Evolutionary conservation across 2,329 filamentous ascomycete species (phyloP).

Genomic region (Ascomycota sp.): DNA sequence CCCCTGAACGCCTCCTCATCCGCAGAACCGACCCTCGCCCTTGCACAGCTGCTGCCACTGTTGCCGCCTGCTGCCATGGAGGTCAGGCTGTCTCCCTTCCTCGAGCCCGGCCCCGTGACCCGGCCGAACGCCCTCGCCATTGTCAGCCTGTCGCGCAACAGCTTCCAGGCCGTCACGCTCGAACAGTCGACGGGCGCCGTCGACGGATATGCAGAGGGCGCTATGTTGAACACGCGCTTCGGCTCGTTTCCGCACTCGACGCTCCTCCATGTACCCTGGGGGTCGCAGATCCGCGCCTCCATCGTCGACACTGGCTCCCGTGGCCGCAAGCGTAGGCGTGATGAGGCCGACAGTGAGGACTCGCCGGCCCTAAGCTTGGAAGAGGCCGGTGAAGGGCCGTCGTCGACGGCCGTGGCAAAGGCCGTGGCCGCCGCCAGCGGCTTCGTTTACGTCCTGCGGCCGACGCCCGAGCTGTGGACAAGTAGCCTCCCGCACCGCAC

Average conservation of each 20-base stretch:
- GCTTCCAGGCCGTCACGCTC: conserved; percentile 56
- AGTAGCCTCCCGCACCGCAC: conserved; percentile 61
- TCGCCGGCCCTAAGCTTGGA: conserved; percentile 14
- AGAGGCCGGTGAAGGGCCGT: conserved; percentile 10
- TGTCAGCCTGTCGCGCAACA: conserved; percentile 74
- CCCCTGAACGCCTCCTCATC: too few species aligned
- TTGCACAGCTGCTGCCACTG: too few species aligned
- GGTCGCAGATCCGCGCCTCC: conserved; percentile 76
- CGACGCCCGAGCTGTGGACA: conserved; percentile 70
- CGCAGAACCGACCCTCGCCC: too few species aligned
- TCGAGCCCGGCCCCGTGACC: conserved; percentile 46
- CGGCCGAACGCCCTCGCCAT: conserved; percentile 52
- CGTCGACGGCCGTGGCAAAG: conserved; percentile 21
- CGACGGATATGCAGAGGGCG: conserved; percentile 55
- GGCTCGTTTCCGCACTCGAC: conserved; percentile 76
- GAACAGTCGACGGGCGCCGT: conserved; percentile 38
- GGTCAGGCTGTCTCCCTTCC: conserved; percentile 69
- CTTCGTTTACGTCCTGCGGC: conserved; percentile 60
- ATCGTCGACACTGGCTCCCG: conserved; percentile 82
- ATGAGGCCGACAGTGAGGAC: conserved; percentile 21
- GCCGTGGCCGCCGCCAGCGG: conserved; percentile 38
- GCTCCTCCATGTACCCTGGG: conserved; percentile 64
- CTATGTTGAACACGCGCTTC: conserved; percentile 78
- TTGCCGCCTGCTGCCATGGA: too few species aligned
- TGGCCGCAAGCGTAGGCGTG: conserved; percentile 45